These are phyloP conservation scores for Tetracladium setigerum DNA, from an alignment of 495 filamentous ascomycete genomes.

Conservation along the genomic window DNA sequence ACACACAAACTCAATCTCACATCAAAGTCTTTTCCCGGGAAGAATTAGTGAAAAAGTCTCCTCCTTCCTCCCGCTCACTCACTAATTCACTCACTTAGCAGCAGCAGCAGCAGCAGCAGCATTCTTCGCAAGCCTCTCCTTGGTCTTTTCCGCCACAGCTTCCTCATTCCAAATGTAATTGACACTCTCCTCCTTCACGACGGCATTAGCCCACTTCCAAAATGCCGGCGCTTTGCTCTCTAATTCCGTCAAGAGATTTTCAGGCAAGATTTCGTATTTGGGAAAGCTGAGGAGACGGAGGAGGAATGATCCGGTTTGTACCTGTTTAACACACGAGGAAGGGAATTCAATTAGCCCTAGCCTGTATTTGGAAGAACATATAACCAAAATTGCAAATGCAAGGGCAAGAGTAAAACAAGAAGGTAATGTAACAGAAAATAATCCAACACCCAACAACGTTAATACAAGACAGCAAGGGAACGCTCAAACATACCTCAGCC, in stretches of 20 bases:
- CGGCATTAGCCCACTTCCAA: slow-evolving; percentile 57
- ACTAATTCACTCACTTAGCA: no score
- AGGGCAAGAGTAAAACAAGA: no score
- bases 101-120: neutral
- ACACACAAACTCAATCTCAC: no score
- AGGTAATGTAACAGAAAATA: no score
- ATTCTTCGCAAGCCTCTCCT: slow-evolving; percentile 27
- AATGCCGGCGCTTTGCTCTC: slow-evolving; percentile 53
- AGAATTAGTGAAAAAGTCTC: no score
- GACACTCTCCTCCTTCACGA: slow-evolving; percentile 57
- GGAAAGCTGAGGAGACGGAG: slow-evolving; percentile 46
- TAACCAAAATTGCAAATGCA: no score
- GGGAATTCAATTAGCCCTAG: neutral
- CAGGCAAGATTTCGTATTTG: slow-evolving; percentile 44
- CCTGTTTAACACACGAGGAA: no score
- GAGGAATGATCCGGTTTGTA: slow-evolving; percentile 60
- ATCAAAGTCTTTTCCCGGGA: no score
- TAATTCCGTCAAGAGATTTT: slow-evolving; percentile 37
- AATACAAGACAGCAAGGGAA: neutral
- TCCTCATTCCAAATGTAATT: slow-evolving; percentile 54
- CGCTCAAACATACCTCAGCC: slow-evolving; percentile 74
- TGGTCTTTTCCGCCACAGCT: slow-evolving; percentile 22
- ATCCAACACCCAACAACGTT: no score
- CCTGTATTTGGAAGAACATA: neutral
- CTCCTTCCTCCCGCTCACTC: no score